A percentile compares a stretch with the other conserved stretches of the same genome.
phyloP scores from a whole-genome alignment of 1,139 yeast species.

The Debaryomyces sp. region DNA sequence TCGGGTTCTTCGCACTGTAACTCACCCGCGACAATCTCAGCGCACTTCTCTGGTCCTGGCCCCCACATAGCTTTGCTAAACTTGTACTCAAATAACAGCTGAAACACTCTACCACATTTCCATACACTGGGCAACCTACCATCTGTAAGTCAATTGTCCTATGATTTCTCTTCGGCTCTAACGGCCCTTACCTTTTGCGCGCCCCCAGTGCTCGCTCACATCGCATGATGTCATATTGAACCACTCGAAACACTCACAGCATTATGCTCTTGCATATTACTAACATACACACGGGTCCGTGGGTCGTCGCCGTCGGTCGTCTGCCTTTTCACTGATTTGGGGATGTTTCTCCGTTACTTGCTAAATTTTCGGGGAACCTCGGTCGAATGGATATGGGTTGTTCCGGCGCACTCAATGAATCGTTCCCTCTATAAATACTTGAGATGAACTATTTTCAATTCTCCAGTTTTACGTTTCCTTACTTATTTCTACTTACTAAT shows the following conservation, averaged over 20 bases:
- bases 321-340: not conserved
- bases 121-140: not conserved
- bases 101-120: not conserved
- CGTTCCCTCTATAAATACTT: not conserved
- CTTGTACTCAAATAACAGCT: not conserved
- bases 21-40: not conserved
- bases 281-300: not conserved
- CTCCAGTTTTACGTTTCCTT: not conserved
- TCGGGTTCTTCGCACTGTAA: not conserved
- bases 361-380: not conserved
- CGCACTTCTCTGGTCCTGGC: not conserved
- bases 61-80: not conserved
- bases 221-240: not conserved
- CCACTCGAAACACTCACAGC: not conserved
- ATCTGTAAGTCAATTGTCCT: not conserved
- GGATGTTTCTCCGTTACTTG: not conserved
- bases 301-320: not conserved
- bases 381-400: conserved; percentile 1
- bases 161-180: not conserved
- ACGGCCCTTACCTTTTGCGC: not conserved
- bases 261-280: not conserved
- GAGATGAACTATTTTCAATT: not conserved
- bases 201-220: not conserved
- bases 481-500: not conserved
- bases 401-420: not conserved